phyloP scores from a whole-genome alignment of 2,329 filamentous ascomycete species.

The Neocatenulostroma microsporum region DNA sequence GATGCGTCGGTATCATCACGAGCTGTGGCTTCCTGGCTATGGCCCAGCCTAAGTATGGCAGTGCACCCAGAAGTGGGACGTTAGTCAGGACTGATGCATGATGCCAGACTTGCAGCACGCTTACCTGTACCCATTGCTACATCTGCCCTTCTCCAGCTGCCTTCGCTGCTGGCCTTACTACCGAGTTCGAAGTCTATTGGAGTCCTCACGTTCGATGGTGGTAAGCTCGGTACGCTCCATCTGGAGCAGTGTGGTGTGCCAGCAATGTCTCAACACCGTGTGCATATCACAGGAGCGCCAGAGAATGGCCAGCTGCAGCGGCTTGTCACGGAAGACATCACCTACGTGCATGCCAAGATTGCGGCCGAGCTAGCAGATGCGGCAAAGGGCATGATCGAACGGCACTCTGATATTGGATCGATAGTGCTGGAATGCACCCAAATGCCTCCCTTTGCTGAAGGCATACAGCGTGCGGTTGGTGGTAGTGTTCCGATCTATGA shows the following conservation, averaged over 20 bases:
- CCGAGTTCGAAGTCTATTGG: not conserved
- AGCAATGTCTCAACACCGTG: not conserved
- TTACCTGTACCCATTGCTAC: not conserved
- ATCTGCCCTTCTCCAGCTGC: not conserved
- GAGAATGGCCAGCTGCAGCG: conserved; percentile 5
- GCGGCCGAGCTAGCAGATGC: conserved; percentile 3
- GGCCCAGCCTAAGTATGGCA: conserved; percentile 26
- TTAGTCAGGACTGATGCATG: conserved; percentile 19
- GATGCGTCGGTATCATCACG: conserved; percentile 33
- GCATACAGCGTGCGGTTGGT: conserved; percentile 25
- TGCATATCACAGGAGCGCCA: conserved; percentile 9
- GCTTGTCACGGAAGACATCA: conserved; percentile 5
- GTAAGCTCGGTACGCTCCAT: conserved; percentile 3
- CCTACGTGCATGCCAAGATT: conserved; percentile 3
- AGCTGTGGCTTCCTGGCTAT: conserved; percentile 36
- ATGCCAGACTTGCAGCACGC: not conserved
- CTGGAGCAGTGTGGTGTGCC: conserved; percentile 7
- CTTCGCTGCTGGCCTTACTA: not conserved
- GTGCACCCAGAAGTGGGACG: too few species aligned
- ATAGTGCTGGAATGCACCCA: conserved; percentile 33
- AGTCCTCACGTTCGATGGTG: not conserved
- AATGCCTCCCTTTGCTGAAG: conserved; percentile 31
- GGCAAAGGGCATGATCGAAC: not conserved
- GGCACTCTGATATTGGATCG: conserved; percentile 17
- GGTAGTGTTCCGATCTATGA: conserved; percentile 21